Evolutionary conservation across 306 rosid genomes (phyloP).

Genomic region (Rosa persica): DNA sequence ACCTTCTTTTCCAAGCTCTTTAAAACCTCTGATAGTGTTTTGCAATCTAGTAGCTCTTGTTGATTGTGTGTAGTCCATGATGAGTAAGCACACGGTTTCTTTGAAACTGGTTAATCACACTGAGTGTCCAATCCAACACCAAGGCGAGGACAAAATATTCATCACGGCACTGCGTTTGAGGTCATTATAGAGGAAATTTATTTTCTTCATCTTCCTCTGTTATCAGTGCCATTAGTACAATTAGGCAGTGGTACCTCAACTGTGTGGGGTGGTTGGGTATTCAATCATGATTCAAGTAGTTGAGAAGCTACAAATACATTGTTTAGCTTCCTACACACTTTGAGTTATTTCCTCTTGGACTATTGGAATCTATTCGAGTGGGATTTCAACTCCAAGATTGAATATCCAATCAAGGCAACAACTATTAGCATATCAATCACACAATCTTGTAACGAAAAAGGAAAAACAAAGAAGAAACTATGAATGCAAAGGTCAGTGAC

Average conservation of each 20-base stretch:
- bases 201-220: background rate
- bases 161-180: too few species aligned
- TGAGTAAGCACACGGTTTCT: conserved; percentile 53
- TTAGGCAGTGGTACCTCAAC: conserved; percentile 61
- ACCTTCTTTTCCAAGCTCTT: conserved; percentile 66
- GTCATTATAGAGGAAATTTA: too few species aligned
- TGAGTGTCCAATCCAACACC: conserved; percentile 50
- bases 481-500: background rate
- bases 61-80: conserved; percentile 42
- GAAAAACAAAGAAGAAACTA: background rate
- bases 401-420: background rate
- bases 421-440: background rate
- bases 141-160: conserved; percentile 83
- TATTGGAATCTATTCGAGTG: conserved; percentile 79
- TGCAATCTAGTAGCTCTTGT: conserved; percentile 51
- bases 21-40: conserved; percentile 55
- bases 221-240: too few species aligned
- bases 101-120: conserved; percentile 44
- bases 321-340: conserved; percentile 68
- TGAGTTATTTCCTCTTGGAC: conserved; percentile 64
- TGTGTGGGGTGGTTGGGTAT: conserved; percentile 85
- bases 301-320: conserved; percentile 95
- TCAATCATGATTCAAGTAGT: conserved; percentile 88
- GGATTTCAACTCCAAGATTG: conserved; percentile 82
- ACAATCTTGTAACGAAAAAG: background rate